Evolutionary conservation across 345 rosid genomes (phyloP).

Genomic region (Adansonia digitata): DNA sequence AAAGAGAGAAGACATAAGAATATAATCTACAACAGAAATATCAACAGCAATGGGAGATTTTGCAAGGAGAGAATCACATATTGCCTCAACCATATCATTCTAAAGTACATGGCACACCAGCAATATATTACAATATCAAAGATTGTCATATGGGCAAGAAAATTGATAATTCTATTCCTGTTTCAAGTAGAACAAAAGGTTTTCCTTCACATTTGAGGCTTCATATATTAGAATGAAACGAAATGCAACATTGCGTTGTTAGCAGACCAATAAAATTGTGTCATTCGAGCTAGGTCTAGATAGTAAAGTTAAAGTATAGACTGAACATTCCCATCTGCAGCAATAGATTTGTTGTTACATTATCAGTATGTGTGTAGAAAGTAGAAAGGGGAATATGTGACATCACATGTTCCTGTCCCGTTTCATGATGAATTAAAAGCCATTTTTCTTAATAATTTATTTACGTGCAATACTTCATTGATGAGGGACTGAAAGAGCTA

Average conservation of each 20-base stretch:
- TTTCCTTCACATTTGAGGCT: neutral
- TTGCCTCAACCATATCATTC: neutral
- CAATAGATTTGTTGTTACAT: neutral
- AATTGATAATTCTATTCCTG: neutral
- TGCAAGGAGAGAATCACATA: neutral
- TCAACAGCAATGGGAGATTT: neutral
- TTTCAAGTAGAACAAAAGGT: neutral
- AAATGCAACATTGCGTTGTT: neutral
- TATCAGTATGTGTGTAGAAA: neutral
- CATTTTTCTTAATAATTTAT: neutral
- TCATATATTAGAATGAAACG: neutral
- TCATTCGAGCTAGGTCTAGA: neutral
- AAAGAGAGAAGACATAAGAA: neutral
- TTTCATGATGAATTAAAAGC: neutral
- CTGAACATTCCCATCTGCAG: neutral
- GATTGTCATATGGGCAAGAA: neutral
- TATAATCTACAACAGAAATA: neutral
- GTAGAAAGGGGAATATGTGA: neutral
- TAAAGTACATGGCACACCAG: neutral
- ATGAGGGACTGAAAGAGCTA: slow-evolving; percentile 4
- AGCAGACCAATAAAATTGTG: neutral
- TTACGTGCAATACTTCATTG: neutral
- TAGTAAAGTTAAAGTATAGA: neutral
- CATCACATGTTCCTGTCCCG: neutral
- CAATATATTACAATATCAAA: neutral